Evolutionary conservation across 163 green algal species (phyloP).

Genomic region (Chloromonas sp.): DNA sequence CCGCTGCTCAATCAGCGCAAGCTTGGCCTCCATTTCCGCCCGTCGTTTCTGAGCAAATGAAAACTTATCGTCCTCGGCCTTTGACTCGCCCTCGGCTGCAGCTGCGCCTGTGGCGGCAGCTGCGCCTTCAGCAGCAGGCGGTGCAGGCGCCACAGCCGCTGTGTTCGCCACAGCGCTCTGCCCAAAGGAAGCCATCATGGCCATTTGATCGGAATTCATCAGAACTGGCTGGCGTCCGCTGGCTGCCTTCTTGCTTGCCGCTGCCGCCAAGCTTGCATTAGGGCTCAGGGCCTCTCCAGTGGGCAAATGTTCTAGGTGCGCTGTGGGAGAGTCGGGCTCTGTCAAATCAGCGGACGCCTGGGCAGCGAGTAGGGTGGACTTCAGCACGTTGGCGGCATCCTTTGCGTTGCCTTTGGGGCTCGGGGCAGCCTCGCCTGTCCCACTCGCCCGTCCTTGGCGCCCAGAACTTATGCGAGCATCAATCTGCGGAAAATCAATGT

Average conservation of each 20-base stretch:
- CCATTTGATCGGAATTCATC: not conserved
- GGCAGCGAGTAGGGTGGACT: not conserved
- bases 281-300: not conserved
- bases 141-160: not conserved
- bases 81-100: too few species aligned
- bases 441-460: not conserved
- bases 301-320: not conserved
- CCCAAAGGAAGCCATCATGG: not conserved
- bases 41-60: too few species aligned
- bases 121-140: not conserved
- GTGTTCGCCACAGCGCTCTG: not conserved
- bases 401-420: not conserved
- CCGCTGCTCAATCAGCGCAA: too few species aligned
- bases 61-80: too few species aligned
- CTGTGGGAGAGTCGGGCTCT: not conserved
- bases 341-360: too few species aligned
- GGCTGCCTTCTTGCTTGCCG: not conserved
- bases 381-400: not conserved
- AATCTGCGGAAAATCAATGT: not conserved
- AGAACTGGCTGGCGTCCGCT: not conserved
- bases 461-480: too few species aligned
- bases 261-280: not conserved
- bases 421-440: not conserved
- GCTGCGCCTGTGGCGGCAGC: not conserved
- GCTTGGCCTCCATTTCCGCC: too few species aligned